Evolutionary conservation across 257 asterid species (phyloP).

Genomic region (Parsonsia alboflavescens): DNA sequence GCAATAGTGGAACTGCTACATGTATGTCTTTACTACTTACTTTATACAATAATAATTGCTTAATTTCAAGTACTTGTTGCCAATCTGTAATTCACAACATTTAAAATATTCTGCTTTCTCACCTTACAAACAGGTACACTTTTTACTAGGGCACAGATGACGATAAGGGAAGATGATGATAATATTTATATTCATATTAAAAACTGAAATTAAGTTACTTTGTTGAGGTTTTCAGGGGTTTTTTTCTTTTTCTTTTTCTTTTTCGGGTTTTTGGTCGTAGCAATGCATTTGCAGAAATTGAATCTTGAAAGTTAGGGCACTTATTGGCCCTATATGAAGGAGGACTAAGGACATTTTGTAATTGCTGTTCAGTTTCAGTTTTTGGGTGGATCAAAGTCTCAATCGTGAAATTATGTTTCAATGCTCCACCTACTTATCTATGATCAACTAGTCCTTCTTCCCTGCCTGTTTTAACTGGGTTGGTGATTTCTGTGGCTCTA

Average conservation of each 20-base stretch:
- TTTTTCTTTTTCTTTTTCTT: no score
- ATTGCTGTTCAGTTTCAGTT: neutral
- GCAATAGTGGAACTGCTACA: no score
- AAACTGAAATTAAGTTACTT: neutral
- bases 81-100: neutral
- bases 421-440: neutral
- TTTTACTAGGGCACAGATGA: neutral
- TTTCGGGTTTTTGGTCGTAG: neutral
- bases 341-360: neutral
- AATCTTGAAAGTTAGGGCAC: neutral
- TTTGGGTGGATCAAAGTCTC: conserved; percentile 1
- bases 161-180: neutral
- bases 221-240: neutral
- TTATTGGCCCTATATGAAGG: neutral
- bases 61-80: neutral
- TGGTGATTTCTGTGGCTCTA: neutral
- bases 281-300: neutral
- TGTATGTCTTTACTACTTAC: no score
- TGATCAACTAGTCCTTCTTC: neutral
- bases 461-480: neutral
- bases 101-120: neutral
- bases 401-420: neutral
- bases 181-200: neutral
- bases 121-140: neutral
- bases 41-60: neutral